phyloP scores from a whole-genome alignment of 495 filamentous ascomycete species.

The Aspergillus bertholletiae region DNA sequence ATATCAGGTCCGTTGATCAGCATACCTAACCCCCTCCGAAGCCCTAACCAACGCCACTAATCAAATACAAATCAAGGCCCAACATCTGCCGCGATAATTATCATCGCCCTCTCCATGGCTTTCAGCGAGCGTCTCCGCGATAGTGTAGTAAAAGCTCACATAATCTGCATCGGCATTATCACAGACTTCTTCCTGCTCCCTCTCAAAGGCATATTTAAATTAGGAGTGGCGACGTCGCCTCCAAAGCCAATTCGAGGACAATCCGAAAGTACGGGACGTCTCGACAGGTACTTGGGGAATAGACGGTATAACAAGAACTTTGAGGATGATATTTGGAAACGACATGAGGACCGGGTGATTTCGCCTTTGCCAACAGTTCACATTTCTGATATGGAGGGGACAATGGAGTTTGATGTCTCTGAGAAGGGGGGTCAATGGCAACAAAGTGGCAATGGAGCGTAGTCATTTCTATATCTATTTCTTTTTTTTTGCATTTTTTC shows the following conservation, averaged over 20 bases:
- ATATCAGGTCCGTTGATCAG: conserved; percentile 27
- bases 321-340: conserved; percentile 36
- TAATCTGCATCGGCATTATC: conserved; percentile 21
- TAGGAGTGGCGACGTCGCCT: not conserved
- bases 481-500: not conserved
- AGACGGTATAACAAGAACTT: conserved; percentile 18
- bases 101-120: conserved; percentile 38
- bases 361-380: conserved; percentile 11
- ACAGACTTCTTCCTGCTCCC: conserved; percentile 26
- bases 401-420: not conserved
- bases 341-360: conserved; percentile 20
- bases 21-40: too few species aligned
- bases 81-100: conserved; percentile 38
- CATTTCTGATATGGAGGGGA: conserved; percentile 8
- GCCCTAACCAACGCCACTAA: conserved; percentile 11
- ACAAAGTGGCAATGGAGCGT: not conserved
- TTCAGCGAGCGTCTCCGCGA: conserved; percentile 40
- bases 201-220: conserved; percentile 11
- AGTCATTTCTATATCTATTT: not conserved
- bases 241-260: conserved; percentile 10
- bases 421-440: not conserved
- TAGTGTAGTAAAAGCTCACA: conserved; percentile 20
- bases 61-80: conserved; percentile 20
- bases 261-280: conserved; percentile 19
- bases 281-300: conserved; percentile 26